These are phyloP conservation scores for Candida suzukii DNA, from an alignment of 805 yeast species.

Conservation along the genomic window DNA sequence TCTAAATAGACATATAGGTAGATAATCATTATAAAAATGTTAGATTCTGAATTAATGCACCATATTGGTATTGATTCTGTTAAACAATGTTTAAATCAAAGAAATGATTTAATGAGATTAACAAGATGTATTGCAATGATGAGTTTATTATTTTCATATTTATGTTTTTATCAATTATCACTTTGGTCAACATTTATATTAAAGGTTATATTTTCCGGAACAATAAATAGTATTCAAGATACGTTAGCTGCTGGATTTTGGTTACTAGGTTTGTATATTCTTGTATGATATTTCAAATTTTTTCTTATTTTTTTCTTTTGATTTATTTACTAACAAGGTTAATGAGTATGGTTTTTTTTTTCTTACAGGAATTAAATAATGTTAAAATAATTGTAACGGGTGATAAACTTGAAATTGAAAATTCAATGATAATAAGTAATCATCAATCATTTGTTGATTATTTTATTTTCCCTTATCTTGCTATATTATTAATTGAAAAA, in stretches of 20 bases:
- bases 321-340: no score
- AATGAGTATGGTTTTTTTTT: no score
- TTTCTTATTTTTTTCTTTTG: not conserved
- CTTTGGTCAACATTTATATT: conserved; percentile 11
- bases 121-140: not conserved
- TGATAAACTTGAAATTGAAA: conserved; percentile 32
- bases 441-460: conserved; percentile 69
- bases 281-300: conserved; percentile 13
- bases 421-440: conserved; percentile 37
- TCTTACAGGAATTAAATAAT: conserved; percentile 26
- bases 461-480: conserved; percentile 39
- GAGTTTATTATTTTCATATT: not conserved
- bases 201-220: conserved; percentile 9
- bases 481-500: conserved; percentile 18
- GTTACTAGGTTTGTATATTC: conserved; percentile 23
- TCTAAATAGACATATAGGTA: no score
- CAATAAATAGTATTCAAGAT: conserved; percentile 8
- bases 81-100: not conserved
- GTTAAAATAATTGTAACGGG: conserved; percentile 35
- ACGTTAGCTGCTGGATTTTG: conserved; percentile 18
- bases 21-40: no score
- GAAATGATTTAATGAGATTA: not conserved
- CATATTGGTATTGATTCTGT: not conserved
- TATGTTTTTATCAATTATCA: conserved; percentile 13
- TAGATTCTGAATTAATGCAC: not conserved